A percentile compares a stretch with the other conserved stretches of the same genome.
Evolutionary conservation across 2,329 filamentous ascomycete species (phyloP).

Genomic region (Sporothrix luriei): DNA sequence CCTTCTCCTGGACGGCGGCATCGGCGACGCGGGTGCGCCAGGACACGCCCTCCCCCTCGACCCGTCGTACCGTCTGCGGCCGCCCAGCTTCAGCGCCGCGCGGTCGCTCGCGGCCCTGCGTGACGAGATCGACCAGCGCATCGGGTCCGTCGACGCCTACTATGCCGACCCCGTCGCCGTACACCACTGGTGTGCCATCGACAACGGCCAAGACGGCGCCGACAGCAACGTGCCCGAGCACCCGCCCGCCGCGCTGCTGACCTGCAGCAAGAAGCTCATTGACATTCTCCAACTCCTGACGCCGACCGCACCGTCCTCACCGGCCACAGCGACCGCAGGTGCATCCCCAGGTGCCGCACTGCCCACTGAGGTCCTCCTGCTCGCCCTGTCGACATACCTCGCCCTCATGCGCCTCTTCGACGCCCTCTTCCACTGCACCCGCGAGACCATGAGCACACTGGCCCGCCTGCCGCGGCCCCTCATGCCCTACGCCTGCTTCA

Average conservation of each 20-base stretch:
- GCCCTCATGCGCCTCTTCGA: constrained; percentile 18
- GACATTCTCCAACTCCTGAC: not conserved
- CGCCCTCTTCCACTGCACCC: constrained; percentile 6
- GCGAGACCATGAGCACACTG: not conserved
- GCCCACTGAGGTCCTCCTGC: not conserved
- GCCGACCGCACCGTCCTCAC: not conserved
- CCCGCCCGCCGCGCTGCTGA: not conserved
- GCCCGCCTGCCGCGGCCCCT: not conserved
- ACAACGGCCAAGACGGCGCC: not conserved
- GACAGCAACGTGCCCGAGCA: not conserved
- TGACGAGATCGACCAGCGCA: constrained; percentile 10
- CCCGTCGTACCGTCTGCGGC: not conserved
- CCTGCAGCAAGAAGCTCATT: not conserved
- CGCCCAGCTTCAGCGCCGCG: not conserved
- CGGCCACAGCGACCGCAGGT: too few species aligned
- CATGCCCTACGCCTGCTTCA: not conserved
- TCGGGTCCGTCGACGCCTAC: not conserved
- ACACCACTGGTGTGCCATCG: not conserved
- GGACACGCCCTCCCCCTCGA: too few species aligned
- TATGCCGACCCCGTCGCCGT: not conserved
- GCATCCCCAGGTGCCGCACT: not conserved
- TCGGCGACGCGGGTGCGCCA: not conserved
- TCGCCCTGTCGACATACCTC: constrained; percentile 2
- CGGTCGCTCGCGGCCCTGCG: constrained; percentile 4
- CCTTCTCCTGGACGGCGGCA: not conserved